phyloP scores from a whole-genome alignment of 768 basidiomycete species.

The Naganishia antarctica region DNA sequence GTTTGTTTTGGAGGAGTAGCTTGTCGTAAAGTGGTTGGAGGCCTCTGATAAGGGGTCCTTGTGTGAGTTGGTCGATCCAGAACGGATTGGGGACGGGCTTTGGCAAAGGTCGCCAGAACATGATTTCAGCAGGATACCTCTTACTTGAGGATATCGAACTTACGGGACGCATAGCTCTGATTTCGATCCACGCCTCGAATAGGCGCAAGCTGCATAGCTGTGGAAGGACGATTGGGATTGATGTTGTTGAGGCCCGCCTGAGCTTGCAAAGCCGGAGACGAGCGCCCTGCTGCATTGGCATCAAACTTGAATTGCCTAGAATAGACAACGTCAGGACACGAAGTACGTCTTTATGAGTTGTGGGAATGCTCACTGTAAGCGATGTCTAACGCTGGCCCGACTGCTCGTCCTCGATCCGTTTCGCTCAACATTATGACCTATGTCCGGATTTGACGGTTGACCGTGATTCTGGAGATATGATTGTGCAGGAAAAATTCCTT shows the following conservation, averaged over 20 bases:
- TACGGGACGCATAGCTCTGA: not conserved
- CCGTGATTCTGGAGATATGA: not conserved
- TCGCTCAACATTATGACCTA: not conserved
- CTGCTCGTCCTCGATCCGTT: slow-evolving; percentile 9
- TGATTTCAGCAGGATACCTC: not conserved
- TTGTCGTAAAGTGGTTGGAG: not conserved
- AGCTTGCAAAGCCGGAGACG: not conserved
- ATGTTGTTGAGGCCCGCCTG: not conserved
- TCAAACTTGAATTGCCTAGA: slow-evolving; percentile 18
- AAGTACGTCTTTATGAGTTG: no score
- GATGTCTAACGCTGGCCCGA: slow-evolving; percentile 12
- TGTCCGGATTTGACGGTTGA: not conserved
- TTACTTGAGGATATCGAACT: not conserved
- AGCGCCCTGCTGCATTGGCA: not conserved
- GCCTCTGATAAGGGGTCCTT: not conserved
- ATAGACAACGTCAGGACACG: not conserved
- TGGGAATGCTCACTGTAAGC: slow-evolving; percentile 1
- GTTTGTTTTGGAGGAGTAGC: not conserved
- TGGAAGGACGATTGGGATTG: not conserved
- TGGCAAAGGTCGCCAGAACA: not conserved
- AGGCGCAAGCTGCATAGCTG: not conserved
- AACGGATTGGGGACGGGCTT: slow-evolving; percentile 13
- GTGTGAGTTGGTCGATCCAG: not conserved
- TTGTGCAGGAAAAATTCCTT: not conserved
- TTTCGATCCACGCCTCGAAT: not conserved